Conservation (phyloP, 2,329 filamentous ascomycete genomes). For the Davidsoniella neocaledoniae region DNA sequence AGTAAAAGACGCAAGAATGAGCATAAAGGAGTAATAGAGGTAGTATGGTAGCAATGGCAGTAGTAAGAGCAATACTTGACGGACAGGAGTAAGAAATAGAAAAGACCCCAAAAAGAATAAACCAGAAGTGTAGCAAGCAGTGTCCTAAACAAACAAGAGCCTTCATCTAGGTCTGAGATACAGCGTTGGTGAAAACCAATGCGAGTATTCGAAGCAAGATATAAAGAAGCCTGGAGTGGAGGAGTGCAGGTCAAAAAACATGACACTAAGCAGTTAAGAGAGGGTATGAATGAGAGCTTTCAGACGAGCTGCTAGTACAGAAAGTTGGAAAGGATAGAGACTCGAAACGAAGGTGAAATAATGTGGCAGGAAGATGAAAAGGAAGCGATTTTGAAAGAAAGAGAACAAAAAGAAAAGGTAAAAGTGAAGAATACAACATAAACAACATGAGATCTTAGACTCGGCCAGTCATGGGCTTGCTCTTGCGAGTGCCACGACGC, state of each 20-base stretch:
- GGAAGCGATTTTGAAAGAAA: not conserved
- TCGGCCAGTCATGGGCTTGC: conserved; percentile 4
- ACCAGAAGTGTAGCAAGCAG: not conserved
- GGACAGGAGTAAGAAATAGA: not conserved
- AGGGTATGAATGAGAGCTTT: not conserved
- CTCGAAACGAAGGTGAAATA: conserved; percentile 7
- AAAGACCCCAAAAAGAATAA: not conserved
- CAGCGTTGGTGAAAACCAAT: not conserved
- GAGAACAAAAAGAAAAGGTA: conserved; percentile 4
- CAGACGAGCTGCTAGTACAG: not conserved
- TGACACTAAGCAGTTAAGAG: not conserved
- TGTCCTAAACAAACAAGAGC: not conserved
- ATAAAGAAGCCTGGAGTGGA: not conserved
- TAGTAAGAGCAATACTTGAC: too few relatives aligned
- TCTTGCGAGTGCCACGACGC: conserved; percentile 12
- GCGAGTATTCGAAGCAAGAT: not conserved
- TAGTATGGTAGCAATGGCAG: too few relatives aligned
- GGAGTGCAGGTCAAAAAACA: too few relatives aligned
- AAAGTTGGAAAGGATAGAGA: conserved; percentile 4
- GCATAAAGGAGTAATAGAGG: too few relatives aligned
- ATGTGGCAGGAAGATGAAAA: conserved; percentile 2
- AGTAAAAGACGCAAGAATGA: not conserved
- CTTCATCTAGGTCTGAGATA: not conserved
- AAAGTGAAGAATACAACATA: conserved; percentile 4
- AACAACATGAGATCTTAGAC: not conserved